phyloP scores from a whole-genome alignment of 2,329 filamentous ascomycete genomes.

The Escovopsis sp. region DNA sequence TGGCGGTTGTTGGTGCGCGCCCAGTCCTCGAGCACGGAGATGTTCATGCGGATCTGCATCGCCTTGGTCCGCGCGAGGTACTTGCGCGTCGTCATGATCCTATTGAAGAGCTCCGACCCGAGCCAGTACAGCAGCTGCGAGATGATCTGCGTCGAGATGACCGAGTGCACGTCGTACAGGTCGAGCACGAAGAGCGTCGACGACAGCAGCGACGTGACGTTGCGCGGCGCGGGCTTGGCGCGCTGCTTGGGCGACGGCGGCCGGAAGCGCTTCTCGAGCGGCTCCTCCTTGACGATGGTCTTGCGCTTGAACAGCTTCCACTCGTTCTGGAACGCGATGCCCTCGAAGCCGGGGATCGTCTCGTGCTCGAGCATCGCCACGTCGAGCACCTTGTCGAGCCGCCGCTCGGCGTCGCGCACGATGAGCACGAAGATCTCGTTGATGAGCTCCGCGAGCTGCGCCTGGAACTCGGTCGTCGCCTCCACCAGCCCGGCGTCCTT shows the following conservation, averaged over 20 bases:
- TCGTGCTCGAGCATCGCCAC: conserved; percentile 93
- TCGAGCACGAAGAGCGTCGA: conserved; percentile 95
- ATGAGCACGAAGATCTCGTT: conserved; percentile 98
- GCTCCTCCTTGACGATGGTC: conserved; percentile 77
- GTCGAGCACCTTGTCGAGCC: conserved; percentile 92
- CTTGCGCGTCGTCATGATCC: conserved; percentile 90
- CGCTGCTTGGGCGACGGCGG: conserved; percentile 87
- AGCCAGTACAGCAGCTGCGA: conserved; percentile 95
- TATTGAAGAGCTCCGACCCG: conserved; percentile 90
- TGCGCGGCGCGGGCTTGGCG: conserved; percentile 82
- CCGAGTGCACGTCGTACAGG: conserved; percentile 96
- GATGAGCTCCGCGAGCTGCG: conserved; percentile 83
- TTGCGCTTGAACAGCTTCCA: conserved; percentile 96
- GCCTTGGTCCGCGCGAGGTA: conserved; percentile 94
- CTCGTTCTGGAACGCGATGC: conserved; percentile 93
- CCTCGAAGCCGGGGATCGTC: conserved; percentile 93
- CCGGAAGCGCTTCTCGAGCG: conserved; percentile 76
- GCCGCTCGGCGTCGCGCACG: conserved; percentile 85
- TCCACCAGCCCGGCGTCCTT: conserved; percentile 75
- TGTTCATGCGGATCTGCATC: conserved; percentile 99
- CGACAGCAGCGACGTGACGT: conserved; percentile 87
- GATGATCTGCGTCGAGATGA: conserved; percentile 83
- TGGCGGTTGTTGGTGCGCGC: conserved; percentile 83
- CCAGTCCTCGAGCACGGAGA: conserved; percentile 93
- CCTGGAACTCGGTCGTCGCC: conserved; percentile 77